These are phyloP conservation scores for Irpex rosettiformis DNA, from an alignment of 1,284 basidiomycete species.

Conservation along the genomic window DNA sequence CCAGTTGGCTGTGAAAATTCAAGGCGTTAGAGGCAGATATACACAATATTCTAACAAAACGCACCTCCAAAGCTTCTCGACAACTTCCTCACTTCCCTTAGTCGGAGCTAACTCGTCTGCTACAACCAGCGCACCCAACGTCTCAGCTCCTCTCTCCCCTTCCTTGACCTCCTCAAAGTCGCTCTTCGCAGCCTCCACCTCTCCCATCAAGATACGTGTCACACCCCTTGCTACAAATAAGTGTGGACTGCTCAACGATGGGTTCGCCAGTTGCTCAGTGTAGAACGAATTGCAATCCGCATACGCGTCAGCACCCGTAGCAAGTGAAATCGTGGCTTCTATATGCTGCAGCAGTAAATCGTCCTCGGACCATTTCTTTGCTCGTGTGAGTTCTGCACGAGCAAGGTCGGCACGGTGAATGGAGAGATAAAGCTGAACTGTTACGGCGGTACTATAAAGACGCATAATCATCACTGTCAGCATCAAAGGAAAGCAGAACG, in stretches of 20 bases:
- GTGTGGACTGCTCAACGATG: conserved; percentile 71
- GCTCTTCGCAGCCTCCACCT: conserved; percentile 79
- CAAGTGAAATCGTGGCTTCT: conserved; percentile 83
- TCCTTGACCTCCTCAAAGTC: conserved; percentile 82
- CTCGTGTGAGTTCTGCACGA: conserved; percentile 77
- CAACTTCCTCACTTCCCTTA: conserved; percentile 43
- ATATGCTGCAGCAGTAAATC: conserved; percentile 86
- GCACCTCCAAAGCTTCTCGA: conserved; percentile 68
- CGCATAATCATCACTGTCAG: background rate
- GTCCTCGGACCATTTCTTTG: conserved; percentile 86
- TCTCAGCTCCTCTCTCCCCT: conserved; percentile 60
- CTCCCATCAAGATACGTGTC: conserved; percentile 77
- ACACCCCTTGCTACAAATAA: conserved; percentile 83
- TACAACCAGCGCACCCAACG: conserved; percentile 68
- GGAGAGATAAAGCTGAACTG: conserved; percentile 82
- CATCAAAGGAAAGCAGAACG: background rate
- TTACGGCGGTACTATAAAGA: conserved; percentile 68
- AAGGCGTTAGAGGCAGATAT: conserved; percentile 5
- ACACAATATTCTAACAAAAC: conserved; percentile 25
- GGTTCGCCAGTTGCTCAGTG: conserved; percentile 88
- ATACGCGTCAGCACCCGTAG: conserved; percentile 74
- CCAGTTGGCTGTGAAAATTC: conserved; percentile 49
- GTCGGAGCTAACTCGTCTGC: conserved; percentile 63
- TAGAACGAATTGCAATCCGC: conserved; percentile 79
- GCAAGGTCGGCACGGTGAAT: conserved; percentile 84